phyloP scores from a whole-genome alignment of 495 filamentous ascomycete genomes.

The Glarea lozoyensis region DNA sequence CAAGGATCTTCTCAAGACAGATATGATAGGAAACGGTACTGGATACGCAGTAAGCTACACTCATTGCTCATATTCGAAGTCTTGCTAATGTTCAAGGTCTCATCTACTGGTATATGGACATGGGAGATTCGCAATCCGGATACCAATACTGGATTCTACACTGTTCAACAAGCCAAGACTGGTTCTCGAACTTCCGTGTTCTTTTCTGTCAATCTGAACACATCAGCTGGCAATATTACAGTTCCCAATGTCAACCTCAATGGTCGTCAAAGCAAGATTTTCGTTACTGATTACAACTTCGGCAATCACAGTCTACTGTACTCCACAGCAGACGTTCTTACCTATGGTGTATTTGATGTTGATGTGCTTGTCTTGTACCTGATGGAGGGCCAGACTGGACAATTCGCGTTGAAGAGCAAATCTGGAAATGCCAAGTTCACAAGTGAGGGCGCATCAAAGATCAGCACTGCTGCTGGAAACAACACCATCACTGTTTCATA shows the following conservation, averaged over 20 bases:
- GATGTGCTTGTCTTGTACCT: conserved; percentile 37
- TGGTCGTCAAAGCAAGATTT: conserved; percentile 40
- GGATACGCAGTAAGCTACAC: conserved; percentile 36
- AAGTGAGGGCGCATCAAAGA: conserved; percentile 13
- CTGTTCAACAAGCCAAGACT: conserved; percentile 30
- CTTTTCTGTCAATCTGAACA: conserved; percentile 31
- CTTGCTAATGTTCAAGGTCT: conserved; percentile 15
- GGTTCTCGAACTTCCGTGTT: conserved; percentile 25
- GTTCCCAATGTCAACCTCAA: conserved; percentile 35
- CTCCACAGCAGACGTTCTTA: conserved; percentile 39
- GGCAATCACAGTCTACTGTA: conserved; percentile 33
- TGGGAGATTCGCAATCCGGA: conserved; percentile 47
- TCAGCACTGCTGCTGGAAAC: conserved; percentile 14
- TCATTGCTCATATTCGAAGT: not conserved
- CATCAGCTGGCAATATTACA: conserved; percentile 30
- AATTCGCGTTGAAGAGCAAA: conserved; percentile 32
- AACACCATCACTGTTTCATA: conserved; percentile 24
- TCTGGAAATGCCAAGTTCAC: conserved; percentile 10
- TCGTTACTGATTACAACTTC: conserved; percentile 40
- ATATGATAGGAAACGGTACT: conserved; percentile 50
- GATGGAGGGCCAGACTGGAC: conserved; percentile 28
- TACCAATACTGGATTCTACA: conserved; percentile 42
- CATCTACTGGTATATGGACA: conserved; percentile 31
- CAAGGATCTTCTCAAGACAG: conserved; percentile 39
- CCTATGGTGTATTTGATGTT: conserved; percentile 31